Percentiles rank a stretch among this genome's conserved stretches.
Conservation (phyloP, 805 yeast species). For the Debaryomyces castellii region DNA sequence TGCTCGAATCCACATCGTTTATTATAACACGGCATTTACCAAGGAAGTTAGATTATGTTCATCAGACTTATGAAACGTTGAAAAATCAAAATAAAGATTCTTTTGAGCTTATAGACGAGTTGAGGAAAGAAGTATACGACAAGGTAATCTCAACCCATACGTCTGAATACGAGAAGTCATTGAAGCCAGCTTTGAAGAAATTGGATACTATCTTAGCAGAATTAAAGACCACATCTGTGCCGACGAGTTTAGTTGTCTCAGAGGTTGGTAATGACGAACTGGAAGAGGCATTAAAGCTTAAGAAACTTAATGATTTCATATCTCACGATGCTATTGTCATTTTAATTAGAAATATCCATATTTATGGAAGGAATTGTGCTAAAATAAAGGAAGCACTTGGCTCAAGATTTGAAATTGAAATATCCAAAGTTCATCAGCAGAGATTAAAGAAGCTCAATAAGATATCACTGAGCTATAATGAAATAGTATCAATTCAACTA, state of each 20-base stretch:
- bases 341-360: constrained; percentile 24
- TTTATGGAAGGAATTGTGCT: constrained; percentile 25
- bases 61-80: constrained; percentile 12
- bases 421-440: constrained; percentile 13
- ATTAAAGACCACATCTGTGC: constrained; percentile 29
- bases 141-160: background rate
- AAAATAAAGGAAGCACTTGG: constrained; percentile 17
- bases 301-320: constrained; percentile 29
- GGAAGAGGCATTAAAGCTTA: background rate
- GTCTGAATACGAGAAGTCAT: constrained; percentile 8
- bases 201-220: constrained; percentile 24
- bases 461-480: constrained; percentile 16
- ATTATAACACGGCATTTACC: constrained; percentile 25
- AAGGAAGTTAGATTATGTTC: constrained; percentile 15
- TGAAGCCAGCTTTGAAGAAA: constrained; percentile 22
- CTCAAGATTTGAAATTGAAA: constrained; percentile 14
- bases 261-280: constrained; percentile 1
- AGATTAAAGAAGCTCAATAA: constrained; percentile 13
- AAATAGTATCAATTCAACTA: constrained; percentile 16
- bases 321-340: constrained; percentile 29
- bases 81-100: constrained; percentile 15
- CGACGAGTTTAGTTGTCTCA: constrained; percentile 13
- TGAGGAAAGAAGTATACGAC: constrained; percentile 13
- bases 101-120: constrained; percentile 12
- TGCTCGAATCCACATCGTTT: constrained; percentile 23